Evolutionary conservation across 2,329 filamentous ascomycete genomes (phyloP), one percentile per base, ranked within the genome.

Genomic region (Sphaerulina populicola): DNA sequence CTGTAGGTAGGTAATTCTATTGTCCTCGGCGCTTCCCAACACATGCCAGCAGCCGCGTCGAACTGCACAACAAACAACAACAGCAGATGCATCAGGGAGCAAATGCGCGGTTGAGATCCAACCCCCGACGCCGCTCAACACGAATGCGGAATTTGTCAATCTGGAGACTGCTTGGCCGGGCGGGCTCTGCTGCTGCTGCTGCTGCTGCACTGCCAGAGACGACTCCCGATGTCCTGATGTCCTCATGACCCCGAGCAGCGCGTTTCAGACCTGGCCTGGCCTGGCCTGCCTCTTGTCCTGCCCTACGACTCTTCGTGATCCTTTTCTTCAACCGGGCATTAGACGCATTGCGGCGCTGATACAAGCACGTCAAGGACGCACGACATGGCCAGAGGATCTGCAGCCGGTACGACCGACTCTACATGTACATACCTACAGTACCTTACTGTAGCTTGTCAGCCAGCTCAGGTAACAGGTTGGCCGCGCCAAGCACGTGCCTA

Each of bases 401-500:
- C 55, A 44, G 46, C 35, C 12, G 38, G 49, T 51, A 46, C 47
- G 21, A 45, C 41, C 10, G 18, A 18, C 18, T 18, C 18, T 18
- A 18, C 18, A 18, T 18, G 18, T 18, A 18, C 18, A 2, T 18
- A 18, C 18, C 18, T 18, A 18, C 18, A 2, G 2, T 18, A 18
- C 18, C 18, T 18, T 18, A 18, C 18, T 18, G 18, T 18, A 18
- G 18, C 12, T n/a, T 35, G 38, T 35, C 49, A 52, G 44, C 23
- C n/a, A 30, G 31, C 15, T 41, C 31, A 46, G 29, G 39, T 21
- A 45, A 23, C 31, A 46, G 29, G 39, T 21, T 48, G 30, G 18
- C 21, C 18, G 33, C 44, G 31, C 23, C 31, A 23, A 18, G 59
- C 57, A 57, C 58, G 58, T 60, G 57, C 57, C 57, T 59, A 18